These are phyloP conservation scores for Ambrosiella beaveri DNA, from an alignment of 2,329 filamentous ascomycete genomes.

Conservation along the genomic window DNA sequence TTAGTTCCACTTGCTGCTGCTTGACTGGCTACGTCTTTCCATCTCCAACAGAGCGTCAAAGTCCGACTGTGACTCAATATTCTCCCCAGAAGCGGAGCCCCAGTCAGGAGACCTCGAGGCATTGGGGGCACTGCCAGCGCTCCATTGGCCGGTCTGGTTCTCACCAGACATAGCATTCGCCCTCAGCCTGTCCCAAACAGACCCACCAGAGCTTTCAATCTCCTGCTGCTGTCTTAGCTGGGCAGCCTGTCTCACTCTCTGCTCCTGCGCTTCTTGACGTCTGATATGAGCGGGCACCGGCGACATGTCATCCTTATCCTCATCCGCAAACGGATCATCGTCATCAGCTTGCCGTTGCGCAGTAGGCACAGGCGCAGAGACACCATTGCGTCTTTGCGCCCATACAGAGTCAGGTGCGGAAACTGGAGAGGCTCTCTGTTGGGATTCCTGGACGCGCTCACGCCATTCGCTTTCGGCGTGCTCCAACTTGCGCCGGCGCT, in stretches of 20 bases:
- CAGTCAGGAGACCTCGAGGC: background rate
- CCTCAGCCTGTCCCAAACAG: conserved; percentile 11
- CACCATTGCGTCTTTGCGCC: conserved; percentile 7
- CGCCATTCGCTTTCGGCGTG: conserved; percentile 10
- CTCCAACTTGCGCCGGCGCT: conserved; percentile 5
- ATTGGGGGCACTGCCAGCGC: background rate
- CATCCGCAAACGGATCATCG: conserved; percentile 11
- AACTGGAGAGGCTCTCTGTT: conserved; percentile 2
- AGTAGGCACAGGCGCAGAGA: background rate
- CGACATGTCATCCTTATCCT: conserved; percentile 11
- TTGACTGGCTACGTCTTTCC: conserved; percentile 25
- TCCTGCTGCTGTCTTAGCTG: background rate
- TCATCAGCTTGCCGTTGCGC: background rate
- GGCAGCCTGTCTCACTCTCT: background rate
- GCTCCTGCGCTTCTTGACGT: conserved; percentile 7
- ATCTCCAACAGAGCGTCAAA: conserved; percentile 32
- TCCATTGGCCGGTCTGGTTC: background rate
- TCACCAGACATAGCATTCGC: background rate
- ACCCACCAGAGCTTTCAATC: background rate
- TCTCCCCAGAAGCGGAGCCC: background rate
- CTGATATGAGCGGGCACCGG: conserved; percentile 12
- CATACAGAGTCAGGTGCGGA: conserved; percentile 9
- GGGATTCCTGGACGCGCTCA: background rate
- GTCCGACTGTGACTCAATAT: conserved; percentile 26
- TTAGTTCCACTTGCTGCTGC: conserved; percentile 18